Evolutionary conservation across 495 filamentous ascomycete species (phyloP), one percentile per base, ranked within the genome.

Genomic region (Annulohypoxylon moriforme): DNA sequence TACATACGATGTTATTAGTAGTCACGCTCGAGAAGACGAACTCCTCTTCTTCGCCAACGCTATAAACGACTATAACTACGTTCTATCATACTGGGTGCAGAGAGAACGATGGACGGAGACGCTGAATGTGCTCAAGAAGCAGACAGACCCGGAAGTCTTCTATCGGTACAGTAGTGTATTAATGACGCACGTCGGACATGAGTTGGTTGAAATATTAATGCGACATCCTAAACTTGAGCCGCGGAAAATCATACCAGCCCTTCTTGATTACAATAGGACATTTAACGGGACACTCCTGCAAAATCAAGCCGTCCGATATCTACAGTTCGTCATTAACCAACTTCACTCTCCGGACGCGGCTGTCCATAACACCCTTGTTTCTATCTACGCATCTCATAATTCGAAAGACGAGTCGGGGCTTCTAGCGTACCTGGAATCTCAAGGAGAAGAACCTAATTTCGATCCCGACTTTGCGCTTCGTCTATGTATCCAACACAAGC

Each of bases 391-490:
- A 16, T 94, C 94, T 2, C 90, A 96, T 74, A 84, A 89, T 14
- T 93, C 93, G 5, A 82, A 86, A 40, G 92, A 96, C 53, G 96
- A 98, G 80, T 87, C 91, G 3, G 91, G 90, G 5, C 89, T 99
- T 14, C 89, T 98, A 20, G 85, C 89, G 5, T 99, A 99, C 77
- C 90, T 99, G 10, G 91, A 97, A 79, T 87, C 88, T 4, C 91
- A 93, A 67, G 84, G 82, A 40, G 84, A 85, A 55, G 83, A 84
- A 58, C 93, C 91, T 52, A 85, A 88, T 40, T 99, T 96, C 77
- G 96, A 99, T 78, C 91, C 92, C n/a, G 96, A 99, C 80, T 99
- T 99, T 81, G 96, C 96, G 1, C 89, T 99, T 22, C 90, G 96
- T 16, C 87, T 98, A 24, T 99, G 96, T 79, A 98, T 98, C 63